Conservation (phyloP, 2,329 filamentous ascomycete species). For the Ophiostoma ulmi region DNA sequence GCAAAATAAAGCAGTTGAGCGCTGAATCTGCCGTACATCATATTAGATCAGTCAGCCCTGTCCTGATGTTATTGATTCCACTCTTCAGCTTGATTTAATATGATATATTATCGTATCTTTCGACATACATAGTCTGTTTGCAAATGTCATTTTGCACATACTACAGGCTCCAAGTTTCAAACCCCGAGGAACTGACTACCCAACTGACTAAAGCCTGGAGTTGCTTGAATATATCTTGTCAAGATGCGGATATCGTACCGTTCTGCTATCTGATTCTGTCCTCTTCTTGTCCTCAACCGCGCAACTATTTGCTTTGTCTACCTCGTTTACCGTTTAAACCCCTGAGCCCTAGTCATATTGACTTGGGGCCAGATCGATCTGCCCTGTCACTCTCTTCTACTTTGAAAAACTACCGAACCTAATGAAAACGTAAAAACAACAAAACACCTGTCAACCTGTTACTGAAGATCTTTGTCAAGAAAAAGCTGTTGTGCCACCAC, state of each 20-base stretch:
- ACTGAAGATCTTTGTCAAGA: not conserved
- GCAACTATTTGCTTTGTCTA: not conserved
- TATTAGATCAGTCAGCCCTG: not conserved
- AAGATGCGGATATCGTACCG: not conserved
- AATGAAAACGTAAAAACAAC: not conserved
- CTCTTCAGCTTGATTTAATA: not conserved
- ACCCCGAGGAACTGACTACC: not conserved
- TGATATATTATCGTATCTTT: not conserved
- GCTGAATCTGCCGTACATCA: not conserved
- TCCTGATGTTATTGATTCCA: not conserved
- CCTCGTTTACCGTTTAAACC: not conserved
- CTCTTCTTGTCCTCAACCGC: not conserved
- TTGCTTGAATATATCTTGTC: not conserved
- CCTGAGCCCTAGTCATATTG: not conserved
- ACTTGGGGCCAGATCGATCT: not conserved
- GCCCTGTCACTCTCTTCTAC: not conserved
- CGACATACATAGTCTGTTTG: not conserved
- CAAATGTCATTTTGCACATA: not conserved
- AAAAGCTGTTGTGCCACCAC: not conserved
- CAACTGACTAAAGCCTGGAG: not conserved
- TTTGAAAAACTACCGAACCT: not conserved
- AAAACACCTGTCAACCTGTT: not conserved
- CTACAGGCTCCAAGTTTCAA: not conserved
- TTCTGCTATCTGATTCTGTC: not conserved
- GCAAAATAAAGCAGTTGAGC: not conserved